phyloP scores from a whole-genome alignment of 1,284 basidiomycete species.

The Pseudozyma tsukubaensis region DNA sequence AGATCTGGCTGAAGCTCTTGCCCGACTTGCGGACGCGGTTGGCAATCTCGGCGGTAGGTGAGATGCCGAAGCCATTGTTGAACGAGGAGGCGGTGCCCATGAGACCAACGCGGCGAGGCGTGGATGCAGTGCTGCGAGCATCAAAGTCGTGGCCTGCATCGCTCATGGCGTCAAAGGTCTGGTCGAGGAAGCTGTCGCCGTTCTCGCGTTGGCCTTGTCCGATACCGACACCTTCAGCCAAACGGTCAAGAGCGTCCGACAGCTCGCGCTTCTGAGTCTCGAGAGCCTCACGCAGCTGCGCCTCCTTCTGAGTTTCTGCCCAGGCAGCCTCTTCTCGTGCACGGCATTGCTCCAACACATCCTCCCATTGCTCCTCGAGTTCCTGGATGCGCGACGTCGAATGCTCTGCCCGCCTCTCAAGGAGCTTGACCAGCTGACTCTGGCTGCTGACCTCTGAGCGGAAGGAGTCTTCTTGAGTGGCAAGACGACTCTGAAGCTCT shows the following conservation, averaged over 20 bases:
- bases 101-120: conserved; percentile 26
- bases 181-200: conserved; percentile 30
- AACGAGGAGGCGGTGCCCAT: conserved; percentile 43
- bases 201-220: conserved; percentile 47
- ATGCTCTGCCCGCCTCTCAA: conserved; percentile 84
- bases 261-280: conserved; percentile 69
- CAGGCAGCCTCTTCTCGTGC: conserved; percentile 75
- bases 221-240: conserved; percentile 65
- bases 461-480: conserved; percentile 82
- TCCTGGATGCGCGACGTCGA: conserved; percentile 80
- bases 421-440: conserved; percentile 78
- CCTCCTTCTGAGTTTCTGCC: conserved; percentile 76
- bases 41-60: conserved; percentile 84
- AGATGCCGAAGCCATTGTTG: conserved; percentile 47
- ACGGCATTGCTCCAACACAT: conserved; percentile 77
- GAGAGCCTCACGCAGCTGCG: conserved; percentile 68
- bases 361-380: conserved; percentile 82
- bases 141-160: conserved; percentile 38
- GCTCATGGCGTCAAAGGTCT: conserved; percentile 31
- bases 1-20: conserved; percentile 88
- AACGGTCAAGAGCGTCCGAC: conserved; percentile 62
- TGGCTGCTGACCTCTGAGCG: conserved; percentile 79
- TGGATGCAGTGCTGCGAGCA: conserved; percentile 27
- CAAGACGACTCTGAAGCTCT: conserved; percentile 78
- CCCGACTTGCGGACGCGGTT: conserved; percentile 71